Base-by-base conservation (phyloP, 805 yeast genomes). In the Candida tibetensis region DNA sequence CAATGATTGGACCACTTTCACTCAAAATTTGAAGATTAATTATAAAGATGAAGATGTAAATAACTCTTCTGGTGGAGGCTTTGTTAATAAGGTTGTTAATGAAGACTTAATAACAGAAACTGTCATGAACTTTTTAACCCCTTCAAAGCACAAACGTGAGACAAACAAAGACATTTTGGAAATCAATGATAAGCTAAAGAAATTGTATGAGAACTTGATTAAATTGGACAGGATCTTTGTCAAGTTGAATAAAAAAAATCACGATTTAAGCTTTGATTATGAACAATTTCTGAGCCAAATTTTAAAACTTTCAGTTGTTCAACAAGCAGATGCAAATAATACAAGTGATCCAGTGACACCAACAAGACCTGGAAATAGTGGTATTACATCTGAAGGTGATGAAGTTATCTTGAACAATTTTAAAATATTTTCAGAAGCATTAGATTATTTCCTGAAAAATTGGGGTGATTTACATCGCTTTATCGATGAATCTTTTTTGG, bases 51-150 rank as follows among this genome's bases (percentile, higher is more conserved):
- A 45, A 12, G 49, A 37, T 17, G 50, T 44, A 4, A 29, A 17
- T 9, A 41, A 53, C 5, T 28, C 40, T 5, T 25, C 36, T 21
- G 31, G 30, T 14, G 38, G 30, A 12, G 27, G 39, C 7, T 38
- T 45, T 22, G 74, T 61, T 30, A 71, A 52, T 39, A 63, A 58
- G 42, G 69, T 63, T 4, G 77, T 75, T 18, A 75, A 77, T 30
- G 76, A 78, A 44, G 99, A 93, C 35, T 80, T 86, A 10, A 73
- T 91, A n/a, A 81, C 95, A 0, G 99, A 91, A 55, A 82, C 85
- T 2, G 80, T 93, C 30, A 85, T 91, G 83, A 91, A 91, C 55
- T 95, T 95, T n/a, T 87, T 91, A 54, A 83, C 91, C 39, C 82
- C 86, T 34, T 59, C 71, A 12, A 69, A 69, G 48, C 76, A 76